Evolutionary conservation across 1,284 basidiomycete species (phyloP), one percentile per base, ranked within the genome.

Genomic region (Pascua guehoae): DNA sequence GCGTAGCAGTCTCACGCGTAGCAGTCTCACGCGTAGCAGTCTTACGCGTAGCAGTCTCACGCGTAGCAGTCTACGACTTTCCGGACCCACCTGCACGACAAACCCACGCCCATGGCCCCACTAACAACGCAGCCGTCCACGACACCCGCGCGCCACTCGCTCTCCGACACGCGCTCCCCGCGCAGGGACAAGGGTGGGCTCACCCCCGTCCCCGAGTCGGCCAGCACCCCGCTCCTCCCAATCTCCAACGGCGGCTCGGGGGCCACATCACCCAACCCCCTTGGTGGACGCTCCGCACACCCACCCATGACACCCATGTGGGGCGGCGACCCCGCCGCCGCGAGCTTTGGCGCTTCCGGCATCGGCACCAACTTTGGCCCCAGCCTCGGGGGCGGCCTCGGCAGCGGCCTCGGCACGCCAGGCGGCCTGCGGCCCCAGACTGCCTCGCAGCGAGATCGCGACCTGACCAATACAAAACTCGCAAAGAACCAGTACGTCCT

Each of bases 401-500:
- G 4, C 24, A 32, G 24, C 24, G 24, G 24, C 24, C 24, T 32
- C 3, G 24, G 4, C 24, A 32, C 4, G 4, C 4, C 24, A 7
- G 7, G 24, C 17, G 15, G 45, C 45, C 18, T 36, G 7, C 14
- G 18, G 45, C 4, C 24, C 24, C 17, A 46, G 24, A 2, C 18
- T 12, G 17, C 17, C 36, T 52, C 47, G 5, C 10, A 40, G n/a
- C 50, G 54, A 40, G 56, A 64, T 45, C 58, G 62, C 40, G 76
- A 76, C 61, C 53, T 78, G 50, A 71, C 74, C 5, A 78, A 78
- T 63, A 61, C 66, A 17, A 78, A 76, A 57, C 63, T 78, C 57
- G 75, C 76, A 4, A 75, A 73, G 66, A 78, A 78, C 59, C 76
- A 78, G 60, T 60, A 74, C 41, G 74, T 75, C 3, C 58, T 78